Evolutionary conservation across 139 green algal genomes (phyloP).

Genomic region (Chlamydomonas sp.): DNA sequence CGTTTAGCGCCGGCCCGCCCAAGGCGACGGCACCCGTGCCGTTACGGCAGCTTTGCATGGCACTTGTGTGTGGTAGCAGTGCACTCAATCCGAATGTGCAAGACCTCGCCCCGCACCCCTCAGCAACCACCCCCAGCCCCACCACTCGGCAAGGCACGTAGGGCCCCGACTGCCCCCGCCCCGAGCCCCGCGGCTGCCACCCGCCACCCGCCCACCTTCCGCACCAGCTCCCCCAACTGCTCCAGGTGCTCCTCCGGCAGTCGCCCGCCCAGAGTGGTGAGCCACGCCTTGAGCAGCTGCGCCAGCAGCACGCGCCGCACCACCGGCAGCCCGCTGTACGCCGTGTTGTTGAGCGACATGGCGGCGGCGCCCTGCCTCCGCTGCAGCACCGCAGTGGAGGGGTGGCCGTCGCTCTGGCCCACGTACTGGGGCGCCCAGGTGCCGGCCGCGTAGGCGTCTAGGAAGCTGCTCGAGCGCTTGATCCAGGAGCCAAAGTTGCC

Average conservation of each 20-base stretch:
- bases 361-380: no score
- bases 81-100: no score
- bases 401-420: no score
- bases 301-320: neutral
- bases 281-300: neutral
- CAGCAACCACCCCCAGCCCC: neutral
- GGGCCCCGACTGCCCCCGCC: neutral
- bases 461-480: neutral
- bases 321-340: slow-evolving; percentile 2
- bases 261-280: neutral
- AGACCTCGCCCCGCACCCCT: no score
- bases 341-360: neutral
- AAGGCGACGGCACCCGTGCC: no score
- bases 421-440: neutral
- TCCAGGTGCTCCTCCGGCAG: neutral
- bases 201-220: neutral
- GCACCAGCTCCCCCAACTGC: neutral
- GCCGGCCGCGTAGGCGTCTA: neutral
- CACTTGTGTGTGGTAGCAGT: no score
- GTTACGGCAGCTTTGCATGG: no score
- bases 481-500: neutral
- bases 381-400: no score
- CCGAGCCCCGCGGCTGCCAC: no score
- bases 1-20: no score
- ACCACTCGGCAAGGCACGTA: neutral